Conservation (phyloP, 768 basidiomycete species). For the Udeniomyces megalosporus region DNA sequence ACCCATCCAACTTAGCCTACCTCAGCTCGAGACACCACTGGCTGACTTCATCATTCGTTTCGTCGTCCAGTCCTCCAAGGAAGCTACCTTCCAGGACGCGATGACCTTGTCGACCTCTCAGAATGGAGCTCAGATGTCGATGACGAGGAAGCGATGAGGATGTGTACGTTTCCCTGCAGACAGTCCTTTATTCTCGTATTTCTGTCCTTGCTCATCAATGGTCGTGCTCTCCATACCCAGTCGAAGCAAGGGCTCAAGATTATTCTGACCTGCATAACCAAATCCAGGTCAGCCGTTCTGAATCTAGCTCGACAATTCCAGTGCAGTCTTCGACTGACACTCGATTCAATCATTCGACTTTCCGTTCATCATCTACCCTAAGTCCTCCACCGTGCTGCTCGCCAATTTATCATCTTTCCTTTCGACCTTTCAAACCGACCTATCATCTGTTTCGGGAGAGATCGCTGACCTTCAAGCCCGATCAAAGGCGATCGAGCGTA, state of each 20-base stretch:
- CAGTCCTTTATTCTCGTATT: background rate
- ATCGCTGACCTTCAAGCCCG: constrained; percentile 84
- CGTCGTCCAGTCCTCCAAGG: background rate
- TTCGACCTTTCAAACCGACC: constrained; percentile 85
- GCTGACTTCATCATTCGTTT: too few species aligned
- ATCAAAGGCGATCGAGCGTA: constrained; percentile 76
- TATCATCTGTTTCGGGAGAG: constrained; percentile 87
- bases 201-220: background rate
- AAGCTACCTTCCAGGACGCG: background rate
- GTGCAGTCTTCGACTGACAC: too few species aligned
- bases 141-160: background rate
- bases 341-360: background rate
- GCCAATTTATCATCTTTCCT: constrained; percentile 80
- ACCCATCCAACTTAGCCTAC: too few species aligned
- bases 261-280: constrained; percentile 82
- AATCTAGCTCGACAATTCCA: too few species aligned
- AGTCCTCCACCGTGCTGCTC: constrained; percentile 75
- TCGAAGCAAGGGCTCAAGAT: constrained; percentile 35
- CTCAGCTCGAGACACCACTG: too few species aligned
- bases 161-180: background rate
- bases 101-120: background rate
- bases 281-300: constrained; percentile 48
- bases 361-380: background rate
- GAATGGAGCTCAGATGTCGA: background rate
- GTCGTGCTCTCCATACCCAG: constrained; percentile 1